These are phyloP conservation scores for Quercus wislizeni DNA, from an alignment of 306 rosid genomes.

Conservation along the genomic window DNA sequence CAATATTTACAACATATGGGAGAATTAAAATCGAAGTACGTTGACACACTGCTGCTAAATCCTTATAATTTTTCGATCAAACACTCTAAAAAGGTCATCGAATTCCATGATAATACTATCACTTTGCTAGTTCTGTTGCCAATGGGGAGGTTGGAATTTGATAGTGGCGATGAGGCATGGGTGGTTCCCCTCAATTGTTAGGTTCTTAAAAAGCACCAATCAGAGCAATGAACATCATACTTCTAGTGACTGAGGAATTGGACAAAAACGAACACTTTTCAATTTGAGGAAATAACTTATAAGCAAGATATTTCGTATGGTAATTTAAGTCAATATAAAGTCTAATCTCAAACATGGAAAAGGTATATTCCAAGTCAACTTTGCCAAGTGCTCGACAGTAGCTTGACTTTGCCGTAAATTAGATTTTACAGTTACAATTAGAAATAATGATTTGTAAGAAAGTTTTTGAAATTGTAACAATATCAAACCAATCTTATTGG, in stretches of 20 bases:
- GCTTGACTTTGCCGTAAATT: background rate
- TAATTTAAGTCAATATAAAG: background rate
- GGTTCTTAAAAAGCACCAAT: background rate
- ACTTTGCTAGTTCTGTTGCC: background rate
- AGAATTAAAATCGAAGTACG: background rate
- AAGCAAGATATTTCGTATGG: background rate
- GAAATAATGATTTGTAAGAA: no score
- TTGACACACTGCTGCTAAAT: background rate
- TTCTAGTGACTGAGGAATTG: background rate
- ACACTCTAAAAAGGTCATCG: no score
- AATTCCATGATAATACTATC: no score
- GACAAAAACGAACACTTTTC: background rate
- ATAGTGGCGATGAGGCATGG: background rate
- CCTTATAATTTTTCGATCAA: no score
- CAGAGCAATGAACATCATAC: background rate
- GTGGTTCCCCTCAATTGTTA: background rate
- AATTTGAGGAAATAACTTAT: background rate
- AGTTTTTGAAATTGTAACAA: no score
- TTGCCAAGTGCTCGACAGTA: no score
- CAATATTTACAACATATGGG: background rate
- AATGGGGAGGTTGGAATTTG: background rate
- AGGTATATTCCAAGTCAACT: conserved; percentile 2
- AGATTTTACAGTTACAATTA: background rate
- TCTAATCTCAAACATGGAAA: background rate
- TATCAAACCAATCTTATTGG: no score